Evolutionary conservation across 2,329 filamentous ascomycete species (phyloP), one percentile per base, ranked within the genome.

Genomic region (Aspergillus caelatus): DNA sequence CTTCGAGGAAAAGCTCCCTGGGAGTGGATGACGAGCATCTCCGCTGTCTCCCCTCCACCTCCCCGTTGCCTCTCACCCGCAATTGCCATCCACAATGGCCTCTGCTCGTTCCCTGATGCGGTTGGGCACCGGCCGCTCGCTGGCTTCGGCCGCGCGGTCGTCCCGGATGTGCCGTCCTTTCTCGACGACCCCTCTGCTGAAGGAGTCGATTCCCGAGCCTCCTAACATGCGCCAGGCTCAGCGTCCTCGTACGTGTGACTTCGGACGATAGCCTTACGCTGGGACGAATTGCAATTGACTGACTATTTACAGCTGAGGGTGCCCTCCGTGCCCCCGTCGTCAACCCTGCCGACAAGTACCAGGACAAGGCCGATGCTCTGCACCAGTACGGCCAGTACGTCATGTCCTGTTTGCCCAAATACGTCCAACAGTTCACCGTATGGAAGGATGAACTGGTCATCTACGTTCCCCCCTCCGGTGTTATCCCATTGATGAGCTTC

Each of bases 401-500:
- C 75, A 94, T 99, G 88, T 94, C 93, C 71, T 96, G 92, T 80
- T 82, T 99, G 75, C 96, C 95, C 73, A 98, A 97, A 85, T 97
- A 97, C 82, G 88, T 99, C 73, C 96, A 99, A 84, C 95, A 99
- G 83, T 98, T 98, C 84, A 96, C 94, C 14, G 94, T 99, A 61
- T 99, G 95, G 95, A 99, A 99, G 84, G 95, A 99, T 78, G 95
- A 99, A 82, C 88, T 99, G 77, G 93, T 91, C 72, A 92, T 97
- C 78, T 94, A 96, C 81, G 95, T 98, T 75, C 85, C 92, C 55
- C 95, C 95, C 1, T 83, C 91, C 43, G 95, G 93, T 70, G 89
- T 98, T 72, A 88, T 97, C 71, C 95, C 95, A 45, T 91, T 96
- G 73, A 94, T 99, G 80, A 88, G 87, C 65, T 99, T 99, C 84